Evolutionary conservation across 345 rosid genomes (phyloP).

Genomic region (Linum usitatissimum): DNA sequence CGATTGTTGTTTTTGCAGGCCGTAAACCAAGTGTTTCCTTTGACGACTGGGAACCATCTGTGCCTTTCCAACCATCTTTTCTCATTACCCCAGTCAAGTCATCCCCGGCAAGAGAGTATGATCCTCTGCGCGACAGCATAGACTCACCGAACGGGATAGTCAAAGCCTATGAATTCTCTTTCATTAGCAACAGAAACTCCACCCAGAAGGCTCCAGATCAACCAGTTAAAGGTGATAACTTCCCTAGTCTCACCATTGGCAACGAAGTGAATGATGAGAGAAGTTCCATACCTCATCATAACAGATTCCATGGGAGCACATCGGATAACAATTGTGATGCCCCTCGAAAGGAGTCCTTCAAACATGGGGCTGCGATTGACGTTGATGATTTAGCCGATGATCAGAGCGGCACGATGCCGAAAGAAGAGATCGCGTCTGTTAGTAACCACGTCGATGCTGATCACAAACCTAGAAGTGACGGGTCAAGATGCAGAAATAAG

Average conservation of each 20-base stretch:
- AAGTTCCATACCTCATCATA: slow-evolving; percentile 32
- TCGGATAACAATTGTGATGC: slow-evolving; percentile 22
- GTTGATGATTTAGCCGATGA: slow-evolving; percentile 37
- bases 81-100: slow-evolving; percentile 35
- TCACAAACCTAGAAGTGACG: slow-evolving; percentile 28
- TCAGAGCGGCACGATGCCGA: slow-evolving; percentile 25
- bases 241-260: background rate
- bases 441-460: slow-evolving; percentile 27
- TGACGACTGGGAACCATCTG: slow-evolving; percentile 82
- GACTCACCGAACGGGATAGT: slow-evolving; percentile 32
- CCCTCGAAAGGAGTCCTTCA: slow-evolving; percentile 24
- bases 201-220: slow-evolving; percentile 22
- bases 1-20: slow-evolving; percentile 18
- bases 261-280: slow-evolving; percentile 28
- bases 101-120: slow-evolving; percentile 43
- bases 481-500: slow-evolving; percentile 32
- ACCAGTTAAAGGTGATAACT: slow-evolving; percentile 24
- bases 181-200: slow-evolving; percentile 27
- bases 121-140: slow-evolving; percentile 51
- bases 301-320: slow-evolving; percentile 27
- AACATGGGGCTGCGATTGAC: slow-evolving; percentile 25
- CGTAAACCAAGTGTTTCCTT: slow-evolving; percentile 32
- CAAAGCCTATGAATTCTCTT: slow-evolving; percentile 23
- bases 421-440: slow-evolving; percentile 40
- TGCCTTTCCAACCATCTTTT: slow-evolving; percentile 71